Base-by-base conservation (phyloP, 2,329 filamentous ascomycete species). In the Talaromyces sp. region DNA sequence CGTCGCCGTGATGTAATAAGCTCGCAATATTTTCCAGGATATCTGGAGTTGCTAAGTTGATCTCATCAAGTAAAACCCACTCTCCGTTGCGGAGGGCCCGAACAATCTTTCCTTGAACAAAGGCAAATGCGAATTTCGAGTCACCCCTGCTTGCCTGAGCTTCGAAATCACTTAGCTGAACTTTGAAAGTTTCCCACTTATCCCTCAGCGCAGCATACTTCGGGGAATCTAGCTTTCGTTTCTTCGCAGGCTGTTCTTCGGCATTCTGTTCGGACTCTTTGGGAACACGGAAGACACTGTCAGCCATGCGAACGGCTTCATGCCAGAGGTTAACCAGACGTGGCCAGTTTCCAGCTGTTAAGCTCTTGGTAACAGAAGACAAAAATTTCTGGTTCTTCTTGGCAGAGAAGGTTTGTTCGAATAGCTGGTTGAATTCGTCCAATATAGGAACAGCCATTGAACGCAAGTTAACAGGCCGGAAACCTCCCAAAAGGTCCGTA, bases 21-120 rank as follows among this genome's bases (percentile, higher is more conserved):
- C 97, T 94, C 4, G 92, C 90, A 66, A 99, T 91, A 68, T 93
- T 93, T 77, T 99, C 95, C 3, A 99, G 81, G 0, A 95, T 98
- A 74, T 99, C 96, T 0, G 95, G 89, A 0, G 94, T 94, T 6
- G 95, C 95, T 67, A 99, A 81, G 74, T 99, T 99, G 73, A 99
- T 96, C 77, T 99, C 95, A 74, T 99, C 95, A 31, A 98, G 84
- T 19, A 99, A 84, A 33, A 99, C 90, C 95, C 95, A 99, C 76
- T 97, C 93, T 8, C 95, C 95, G 73, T 97, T 97, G 47, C 94
- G 86, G 27, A 94, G 89, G n/a, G 96, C 95, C 78, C 96, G 96
- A 65, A 99, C 90, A 68, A 99, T 90, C 72, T 96, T 97, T 68
- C 95, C 94, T 77, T 99, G 95, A 0, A 98, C 87, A 73, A 99